Percentiles rank a stretch among this genome's conserved stretches.
phyloP scores from a whole-genome alignment of 352 stramenopile species.

The Globisporangium nagaii region DNA sequence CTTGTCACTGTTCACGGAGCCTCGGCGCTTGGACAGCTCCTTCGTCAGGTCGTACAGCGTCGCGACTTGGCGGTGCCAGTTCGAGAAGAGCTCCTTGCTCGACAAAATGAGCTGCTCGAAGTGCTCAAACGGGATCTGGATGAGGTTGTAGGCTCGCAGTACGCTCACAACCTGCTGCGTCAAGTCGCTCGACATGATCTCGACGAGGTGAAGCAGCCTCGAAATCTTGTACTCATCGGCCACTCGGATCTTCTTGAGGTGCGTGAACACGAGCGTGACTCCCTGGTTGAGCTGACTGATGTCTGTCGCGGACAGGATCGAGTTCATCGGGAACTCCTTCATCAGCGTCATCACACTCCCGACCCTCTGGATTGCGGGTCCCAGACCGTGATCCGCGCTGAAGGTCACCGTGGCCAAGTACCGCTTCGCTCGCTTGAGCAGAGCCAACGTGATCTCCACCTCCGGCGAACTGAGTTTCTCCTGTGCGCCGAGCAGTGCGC shows the following conservation, averaged over 20 bases:
- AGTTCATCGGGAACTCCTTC: conserved; percentile 92
- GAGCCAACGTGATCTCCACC: conserved; percentile 86
- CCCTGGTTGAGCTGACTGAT: conserved; percentile 81
- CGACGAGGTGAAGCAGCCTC: conserved; percentile 71
- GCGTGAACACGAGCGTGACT: conserved; percentile 77
- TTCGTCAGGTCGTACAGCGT: conserved; percentile 85
- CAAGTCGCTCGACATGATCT: conserved; percentile 85
- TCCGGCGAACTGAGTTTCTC: conserved; percentile 85
- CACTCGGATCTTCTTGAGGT: conserved; percentile 89
- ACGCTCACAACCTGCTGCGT: conserved; percentile 78
- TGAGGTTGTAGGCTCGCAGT: conserved; percentile 76
- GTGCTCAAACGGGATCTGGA: conserved; percentile 80
- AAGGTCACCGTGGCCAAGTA: conserved; percentile 91
- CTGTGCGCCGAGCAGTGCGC: conserved; percentile 82
- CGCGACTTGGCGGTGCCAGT: conserved; percentile 80
- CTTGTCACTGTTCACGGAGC: conserved; percentile 79
- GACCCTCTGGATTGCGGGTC: conserved; percentile 80
- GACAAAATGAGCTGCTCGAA: conserved; percentile 72
- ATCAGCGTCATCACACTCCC: conserved; percentile 90
- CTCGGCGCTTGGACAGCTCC: conserved; percentile 81
- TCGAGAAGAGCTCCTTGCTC: conserved; percentile 83
- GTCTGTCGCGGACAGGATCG: conserved; percentile 86
- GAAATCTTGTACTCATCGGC: conserved; percentile 86
- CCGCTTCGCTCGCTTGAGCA: conserved; percentile 90
- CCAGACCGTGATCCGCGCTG: conserved; percentile 84